These are phyloP conservation scores for Tylopilus rubrobrunneus DNA, from an alignment of 768 basidiomycete genomes.

Conservation along the genomic window DNA sequence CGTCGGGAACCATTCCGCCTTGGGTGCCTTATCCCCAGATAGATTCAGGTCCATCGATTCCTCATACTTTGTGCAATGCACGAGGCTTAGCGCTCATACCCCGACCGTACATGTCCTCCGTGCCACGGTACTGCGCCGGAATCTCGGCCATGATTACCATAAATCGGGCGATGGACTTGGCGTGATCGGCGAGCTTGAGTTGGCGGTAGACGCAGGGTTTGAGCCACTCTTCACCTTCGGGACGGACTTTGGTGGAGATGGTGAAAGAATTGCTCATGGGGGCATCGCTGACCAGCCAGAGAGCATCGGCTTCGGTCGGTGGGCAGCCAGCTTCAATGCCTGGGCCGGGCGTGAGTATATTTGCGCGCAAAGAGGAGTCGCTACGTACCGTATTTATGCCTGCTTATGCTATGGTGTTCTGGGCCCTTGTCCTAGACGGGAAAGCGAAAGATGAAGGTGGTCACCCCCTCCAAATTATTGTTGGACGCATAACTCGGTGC, in stretches of 20 bases:
- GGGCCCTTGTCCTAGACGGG: too few species aligned
- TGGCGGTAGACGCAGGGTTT: neutral
- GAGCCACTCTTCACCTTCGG: neutral
- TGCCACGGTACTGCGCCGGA: conserved; percentile 38
- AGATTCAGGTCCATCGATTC: neutral
- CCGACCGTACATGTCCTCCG: conserved; percentile 68
- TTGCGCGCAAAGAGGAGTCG: neutral
- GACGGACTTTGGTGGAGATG: neutral
- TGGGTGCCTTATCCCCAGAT: neutral
- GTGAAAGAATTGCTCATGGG: neutral
- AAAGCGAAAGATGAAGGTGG: too few species aligned
- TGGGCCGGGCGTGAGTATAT: neutral
- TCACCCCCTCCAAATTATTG: too few species aligned
- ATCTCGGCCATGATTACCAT: neutral
- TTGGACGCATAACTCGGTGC: too few species aligned
- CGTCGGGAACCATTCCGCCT: conserved; percentile 39
- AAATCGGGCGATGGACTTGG: conserved; percentile 33
- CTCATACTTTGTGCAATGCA: conserved; percentile 32
- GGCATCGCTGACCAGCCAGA: conserved; percentile 25
- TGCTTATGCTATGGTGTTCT: neutral
- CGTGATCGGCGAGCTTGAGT: neutral
- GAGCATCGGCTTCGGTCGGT: conserved; percentile 55
- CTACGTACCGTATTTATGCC: neutral
- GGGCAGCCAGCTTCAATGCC: conserved; percentile 55
- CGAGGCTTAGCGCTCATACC: conserved; percentile 50